Evolutionary conservation across 179 eudicot species (phyloP).

Genomic region (Vitellaria paradoxa): DNA sequence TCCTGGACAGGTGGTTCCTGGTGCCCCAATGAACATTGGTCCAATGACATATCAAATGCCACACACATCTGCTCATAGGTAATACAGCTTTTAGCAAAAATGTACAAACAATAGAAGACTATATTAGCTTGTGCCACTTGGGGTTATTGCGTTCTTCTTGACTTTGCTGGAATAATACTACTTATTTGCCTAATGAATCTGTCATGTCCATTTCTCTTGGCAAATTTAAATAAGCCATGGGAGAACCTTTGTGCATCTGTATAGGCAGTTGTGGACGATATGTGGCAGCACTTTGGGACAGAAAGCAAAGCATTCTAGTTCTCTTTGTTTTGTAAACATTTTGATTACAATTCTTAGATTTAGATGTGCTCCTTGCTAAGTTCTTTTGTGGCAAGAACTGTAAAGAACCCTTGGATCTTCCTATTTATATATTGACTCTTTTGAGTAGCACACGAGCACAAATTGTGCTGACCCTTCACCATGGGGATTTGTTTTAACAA

Average conservation of each 20-base stretch:
- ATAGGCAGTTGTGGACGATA: slow-evolving; percentile 8
- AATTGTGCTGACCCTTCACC: neutral
- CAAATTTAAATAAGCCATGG: slow-evolving; percentile 8
- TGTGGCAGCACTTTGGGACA: slow-evolving; percentile 12
- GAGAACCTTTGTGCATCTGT: slow-evolving; percentile 12
- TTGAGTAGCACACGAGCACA: slow-evolving; percentile 1
- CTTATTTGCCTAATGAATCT: neutral
- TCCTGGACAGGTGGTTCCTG: slow-evolving; percentile 53
- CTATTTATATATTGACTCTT: neutral
- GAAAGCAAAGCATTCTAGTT: neutral
- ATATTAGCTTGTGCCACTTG: neutral
- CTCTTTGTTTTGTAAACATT: neutral
- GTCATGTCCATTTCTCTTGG: neutral
- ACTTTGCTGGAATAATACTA: slow-evolving; percentile 11
- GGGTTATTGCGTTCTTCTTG: neutral
- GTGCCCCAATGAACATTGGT: slow-evolving; percentile 63
- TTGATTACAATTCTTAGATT: neutral
- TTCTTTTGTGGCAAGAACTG: slow-evolving; percentile 2
- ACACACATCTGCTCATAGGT: slow-evolving; percentile 59
- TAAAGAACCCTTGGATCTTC: neutral
- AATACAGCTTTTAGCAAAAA: slow-evolving; percentile 9
- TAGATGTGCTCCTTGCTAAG: neutral
- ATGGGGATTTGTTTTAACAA: neutral
- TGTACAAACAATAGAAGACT: slow-evolving; percentile 16
- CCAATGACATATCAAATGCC: slow-evolving; percentile 59